Conservation (phyloP, 2,329 filamentous ascomycete species). For the Camillea tinctor region DNA sequence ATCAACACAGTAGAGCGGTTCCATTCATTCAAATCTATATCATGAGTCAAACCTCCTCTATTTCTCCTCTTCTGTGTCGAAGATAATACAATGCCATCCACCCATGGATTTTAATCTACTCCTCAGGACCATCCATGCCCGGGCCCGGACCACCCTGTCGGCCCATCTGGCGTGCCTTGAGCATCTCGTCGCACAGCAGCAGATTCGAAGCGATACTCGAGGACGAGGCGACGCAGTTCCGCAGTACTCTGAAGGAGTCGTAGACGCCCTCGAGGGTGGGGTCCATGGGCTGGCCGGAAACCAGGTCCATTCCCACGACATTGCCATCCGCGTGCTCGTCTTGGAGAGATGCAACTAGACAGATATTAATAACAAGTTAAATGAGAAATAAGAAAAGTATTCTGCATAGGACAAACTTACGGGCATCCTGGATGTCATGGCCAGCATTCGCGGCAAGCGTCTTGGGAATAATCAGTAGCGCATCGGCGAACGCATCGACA, state of each 20-base stretch:
- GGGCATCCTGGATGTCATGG: conserved; percentile 92
- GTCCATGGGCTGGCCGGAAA: conserved; percentile 91
- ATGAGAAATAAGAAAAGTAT: not conserved
- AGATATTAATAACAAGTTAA: conserved; percentile 8
- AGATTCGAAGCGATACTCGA: conserved; percentile 95
- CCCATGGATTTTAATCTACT: conserved; percentile 11
- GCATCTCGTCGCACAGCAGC: conserved; percentile 90
- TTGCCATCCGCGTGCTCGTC: conserved; percentile 85
- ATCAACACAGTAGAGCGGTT: not conserved
- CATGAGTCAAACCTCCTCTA: not conserved
- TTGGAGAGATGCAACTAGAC: conserved; percentile 77
- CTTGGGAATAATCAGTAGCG: conserved; percentile 93
- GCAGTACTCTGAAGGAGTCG: conserved; percentile 91
- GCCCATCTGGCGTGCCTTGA: conserved; percentile 97
- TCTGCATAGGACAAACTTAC: conserved; percentile 54
- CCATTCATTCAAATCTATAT: not conserved
- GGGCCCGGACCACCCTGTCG: conserved; percentile 61
- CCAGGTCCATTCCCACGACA: conserved; percentile 80
- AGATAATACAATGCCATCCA: not conserved
- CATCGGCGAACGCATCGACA: conserved; percentile 92
- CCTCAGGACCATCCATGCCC: conserved; percentile 60
- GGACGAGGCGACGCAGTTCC: conserved; percentile 91
- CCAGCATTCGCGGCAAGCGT: conserved; percentile 94
- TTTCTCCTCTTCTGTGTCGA: not conserved
- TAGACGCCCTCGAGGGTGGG: conserved; percentile 89